Evolutionary conservation across 1,139 yeast species (phyloP).

Genomic region (Arxiozyma bovina): DNA sequence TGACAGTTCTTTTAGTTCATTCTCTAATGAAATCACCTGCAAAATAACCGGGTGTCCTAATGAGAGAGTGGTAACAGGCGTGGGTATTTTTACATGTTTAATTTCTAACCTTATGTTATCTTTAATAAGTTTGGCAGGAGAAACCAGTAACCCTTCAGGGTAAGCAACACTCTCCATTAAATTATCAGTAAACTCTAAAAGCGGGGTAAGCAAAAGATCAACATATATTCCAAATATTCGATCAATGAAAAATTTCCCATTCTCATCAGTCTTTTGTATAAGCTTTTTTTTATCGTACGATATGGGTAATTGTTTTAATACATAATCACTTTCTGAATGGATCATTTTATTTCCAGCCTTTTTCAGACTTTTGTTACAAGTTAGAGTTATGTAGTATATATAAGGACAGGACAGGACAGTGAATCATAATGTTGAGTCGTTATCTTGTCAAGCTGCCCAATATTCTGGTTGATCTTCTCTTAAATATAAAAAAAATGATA

Average conservation of each 20-base stretch:
- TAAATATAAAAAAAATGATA: too few relatives aligned
- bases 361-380: not conserved
- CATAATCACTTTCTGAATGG: not conserved
- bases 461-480: too few relatives aligned
- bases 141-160: constrained; percentile 13
- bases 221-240: constrained; percentile 12
- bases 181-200: constrained; percentile 19
- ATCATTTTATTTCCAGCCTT: not conserved
- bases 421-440: too few relatives aligned
- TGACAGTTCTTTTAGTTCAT: constrained; percentile 8
- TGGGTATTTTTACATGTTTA: not conserved
- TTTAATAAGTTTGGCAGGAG: constrained; percentile 6
- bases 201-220: constrained; percentile 13
- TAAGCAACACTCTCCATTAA: constrained; percentile 23
- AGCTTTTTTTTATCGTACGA: not conserved
- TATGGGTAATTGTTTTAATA: not conserved
- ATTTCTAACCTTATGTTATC: not conserved
- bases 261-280: not conserved
- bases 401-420: too few relatives aligned
- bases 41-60: constrained; percentile 22
- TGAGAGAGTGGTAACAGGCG: constrained; percentile 7
- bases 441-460: too few relatives aligned
- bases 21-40: constrained; percentile 20
- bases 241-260: constrained; percentile 1
- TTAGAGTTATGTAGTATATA: not conserved